Evolutionary conservation across 2,329 filamentous ascomycete genomes (phyloP).

Genomic region (Aspergillus sclerotialis): DNA sequence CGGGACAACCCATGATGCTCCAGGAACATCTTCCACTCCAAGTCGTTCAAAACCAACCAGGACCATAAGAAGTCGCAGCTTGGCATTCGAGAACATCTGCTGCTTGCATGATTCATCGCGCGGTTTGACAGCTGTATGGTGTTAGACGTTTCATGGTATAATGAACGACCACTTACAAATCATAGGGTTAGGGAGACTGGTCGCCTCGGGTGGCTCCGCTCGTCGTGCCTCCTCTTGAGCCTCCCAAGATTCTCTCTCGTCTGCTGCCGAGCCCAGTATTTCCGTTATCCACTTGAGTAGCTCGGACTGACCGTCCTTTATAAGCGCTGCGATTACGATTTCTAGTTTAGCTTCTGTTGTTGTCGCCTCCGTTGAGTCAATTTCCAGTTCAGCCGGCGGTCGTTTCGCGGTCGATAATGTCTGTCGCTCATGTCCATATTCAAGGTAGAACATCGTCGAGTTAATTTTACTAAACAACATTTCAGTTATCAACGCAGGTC

Average conservation of each 20-base stretch:
- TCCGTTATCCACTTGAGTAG: constrained; percentile 77
- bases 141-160: constrained; percentile 4
- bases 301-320: constrained; percentile 71
- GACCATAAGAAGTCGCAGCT: constrained; percentile 76
- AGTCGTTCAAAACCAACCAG: constrained; percentile 63
- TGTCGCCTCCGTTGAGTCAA: constrained; percentile 62
- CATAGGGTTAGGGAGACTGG: constrained; percentile 19
- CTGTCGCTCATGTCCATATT: constrained; percentile 83
- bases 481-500: constrained; percentile 80
- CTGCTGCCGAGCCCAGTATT: constrained; percentile 59
- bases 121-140: constrained; percentile 49
- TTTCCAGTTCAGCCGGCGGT: constrained; percentile 73
- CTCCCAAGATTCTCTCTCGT: constrained; percentile 72
- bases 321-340: constrained; percentile 69
- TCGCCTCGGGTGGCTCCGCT: constrained; percentile 29
- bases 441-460: constrained; percentile 75
- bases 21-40: constrained; percentile 62
- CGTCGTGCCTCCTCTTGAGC: constrained; percentile 58
- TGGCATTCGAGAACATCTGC: constrained; percentile 82
- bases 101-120: constrained; percentile 60
- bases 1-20: constrained; percentile 74
- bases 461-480: constrained; percentile 91
- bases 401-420: constrained; percentile 57
- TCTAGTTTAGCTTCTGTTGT: constrained; percentile 63
- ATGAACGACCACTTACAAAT: constrained; percentile 39